A percentile compares a stretch with the other conserved stretches of the same genome.
These are phyloP conservation scores for Babesia bovis DNA, from an alignment of 169 alveolate species.

Conservation along the genomic window DNA sequence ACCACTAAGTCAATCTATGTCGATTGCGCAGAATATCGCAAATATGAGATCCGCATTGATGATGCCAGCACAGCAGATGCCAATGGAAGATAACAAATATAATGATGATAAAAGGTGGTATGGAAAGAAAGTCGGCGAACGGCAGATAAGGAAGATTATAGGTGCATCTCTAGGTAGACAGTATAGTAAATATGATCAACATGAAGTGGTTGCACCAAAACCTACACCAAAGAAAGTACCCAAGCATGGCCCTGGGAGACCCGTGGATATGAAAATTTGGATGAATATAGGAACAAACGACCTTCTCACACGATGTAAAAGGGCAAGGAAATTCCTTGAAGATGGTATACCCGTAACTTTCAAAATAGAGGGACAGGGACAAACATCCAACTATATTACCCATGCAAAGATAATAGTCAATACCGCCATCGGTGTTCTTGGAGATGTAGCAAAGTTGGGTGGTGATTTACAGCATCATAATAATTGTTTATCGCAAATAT, in stretches of 20 bases:
- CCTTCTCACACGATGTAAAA: slow-evolving; percentile 31
- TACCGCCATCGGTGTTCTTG: slow-evolving; percentile 36
- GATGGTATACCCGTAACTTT: slow-evolving; percentile 40
- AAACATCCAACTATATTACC: slow-evolving; percentile 16
- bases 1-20: slow-evolving; percentile 1
- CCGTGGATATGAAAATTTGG: slow-evolving; percentile 35
- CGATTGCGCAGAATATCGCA: not conserved
- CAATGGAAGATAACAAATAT: not conserved
- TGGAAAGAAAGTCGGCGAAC: not conserved
- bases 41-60: not conserved
- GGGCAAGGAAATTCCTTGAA: slow-evolving; percentile 40
- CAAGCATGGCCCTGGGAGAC: slow-evolving; percentile 36
- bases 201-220: not conserved
- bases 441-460: slow-evolving; percentile 33
- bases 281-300: slow-evolving; percentile 42
- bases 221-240: not conserved
- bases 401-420: slow-evolving; percentile 22
- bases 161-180: not conserved
- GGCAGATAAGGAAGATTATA: slow-evolving; percentile 13
- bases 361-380: slow-evolving; percentile 31
- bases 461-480: slow-evolving; percentile 27
- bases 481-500: slow-evolving; percentile 32
- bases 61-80: not conserved
- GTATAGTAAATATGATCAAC: not conserved
- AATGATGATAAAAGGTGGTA: not conserved